These are phyloP conservation scores for Tetratostichococcus sp. DNA, from an alignment of 139 green algal species.

Conservation along the genomic window DNA sequence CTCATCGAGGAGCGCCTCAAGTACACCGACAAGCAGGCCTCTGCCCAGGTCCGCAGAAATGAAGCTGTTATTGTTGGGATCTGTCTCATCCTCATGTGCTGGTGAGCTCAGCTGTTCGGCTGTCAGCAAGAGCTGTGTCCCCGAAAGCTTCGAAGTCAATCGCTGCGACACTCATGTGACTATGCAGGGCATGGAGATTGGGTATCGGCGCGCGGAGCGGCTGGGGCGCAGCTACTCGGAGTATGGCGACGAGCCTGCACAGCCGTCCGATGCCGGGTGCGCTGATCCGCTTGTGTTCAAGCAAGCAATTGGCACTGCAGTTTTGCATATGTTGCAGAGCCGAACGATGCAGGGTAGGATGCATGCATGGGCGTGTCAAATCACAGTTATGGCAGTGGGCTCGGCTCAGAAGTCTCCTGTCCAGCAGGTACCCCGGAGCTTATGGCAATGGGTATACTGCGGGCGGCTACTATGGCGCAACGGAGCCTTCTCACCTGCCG, in stretches of 20 bases:
- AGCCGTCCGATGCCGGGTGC: neutral
- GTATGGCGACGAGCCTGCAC: neutral
- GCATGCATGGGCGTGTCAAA: no score
- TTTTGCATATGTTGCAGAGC: no score
- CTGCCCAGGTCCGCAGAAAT: neutral
- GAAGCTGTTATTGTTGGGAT: neutral
- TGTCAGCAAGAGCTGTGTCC: no score
- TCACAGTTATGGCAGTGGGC: no score
- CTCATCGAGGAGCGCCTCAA: conserved; percentile 85
- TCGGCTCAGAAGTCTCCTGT: no score
- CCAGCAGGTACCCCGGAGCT: neutral
- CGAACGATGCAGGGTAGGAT: no score
- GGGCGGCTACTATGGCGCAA: neutral
- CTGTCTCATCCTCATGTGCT: no score
- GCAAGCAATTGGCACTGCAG: no score
- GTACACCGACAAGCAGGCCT: conserved; percentile 51
- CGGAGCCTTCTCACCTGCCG: neutral
- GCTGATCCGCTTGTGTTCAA: neutral
- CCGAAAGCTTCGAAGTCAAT: no score
- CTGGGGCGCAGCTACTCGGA: neutral
- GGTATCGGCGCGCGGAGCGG: neutral
- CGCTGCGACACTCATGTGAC: no score
- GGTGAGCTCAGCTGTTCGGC: no score
- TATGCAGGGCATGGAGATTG: neutral
- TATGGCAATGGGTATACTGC: neutral